Evolutionary conservation across 2,329 filamentous ascomycete genomes (phyloP).

Genomic region (Claviceps maximensis): DNA sequence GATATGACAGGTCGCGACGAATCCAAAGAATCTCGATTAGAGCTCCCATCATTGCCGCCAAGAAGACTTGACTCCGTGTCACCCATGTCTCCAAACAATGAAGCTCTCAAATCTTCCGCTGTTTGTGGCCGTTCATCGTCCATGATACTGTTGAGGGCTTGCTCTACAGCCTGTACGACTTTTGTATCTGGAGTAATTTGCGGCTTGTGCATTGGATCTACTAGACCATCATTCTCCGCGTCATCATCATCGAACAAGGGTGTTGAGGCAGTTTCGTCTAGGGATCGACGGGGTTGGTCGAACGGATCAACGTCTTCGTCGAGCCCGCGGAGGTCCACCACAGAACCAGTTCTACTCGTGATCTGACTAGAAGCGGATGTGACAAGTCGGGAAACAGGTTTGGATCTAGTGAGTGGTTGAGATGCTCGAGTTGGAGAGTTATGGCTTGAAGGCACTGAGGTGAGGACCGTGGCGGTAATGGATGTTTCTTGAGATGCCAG

Average conservation of each 20-base stretch:
- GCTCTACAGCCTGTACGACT: slow-evolving; percentile 86
- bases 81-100: slow-evolving; percentile 40
- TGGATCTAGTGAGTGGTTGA: slow-evolving; percentile 31
- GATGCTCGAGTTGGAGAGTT: slow-evolving; percentile 17
- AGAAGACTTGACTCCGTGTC: slow-evolving; percentile 34
- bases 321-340: slow-evolving; percentile 31
- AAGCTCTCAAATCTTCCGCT: slow-evolving; percentile 50
- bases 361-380: slow-evolving; percentile 23
- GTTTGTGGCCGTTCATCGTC: slow-evolving; percentile 57
- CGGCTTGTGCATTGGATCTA: slow-evolving; percentile 61
- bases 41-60: slow-evolving; percentile 43
- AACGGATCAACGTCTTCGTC: slow-evolving; percentile 27
- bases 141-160: slow-evolving; percentile 84
- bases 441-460: slow-evolving; percentile 6
- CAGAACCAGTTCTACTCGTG: slow-evolving; percentile 31
- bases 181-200: slow-evolving; percentile 54
- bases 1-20: slow-evolving; percentile 16
- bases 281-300: slow-evolving; percentile 43
- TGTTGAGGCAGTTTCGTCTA: slow-evolving; percentile 45
- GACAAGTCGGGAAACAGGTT: slow-evolving; percentile 25
- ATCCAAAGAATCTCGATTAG: slow-evolving; percentile 51
- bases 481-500: slow-evolving; percentile 68
- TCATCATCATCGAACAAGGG: slow-evolving; percentile 75
- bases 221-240: slow-evolving; percentile 54
- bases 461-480: slow-evolving; percentile 1